Evolutionary conservation across 371 early-diverging fungal genomes (phyloP).

Genomic region (Nosema muscidifuracis): DNA sequence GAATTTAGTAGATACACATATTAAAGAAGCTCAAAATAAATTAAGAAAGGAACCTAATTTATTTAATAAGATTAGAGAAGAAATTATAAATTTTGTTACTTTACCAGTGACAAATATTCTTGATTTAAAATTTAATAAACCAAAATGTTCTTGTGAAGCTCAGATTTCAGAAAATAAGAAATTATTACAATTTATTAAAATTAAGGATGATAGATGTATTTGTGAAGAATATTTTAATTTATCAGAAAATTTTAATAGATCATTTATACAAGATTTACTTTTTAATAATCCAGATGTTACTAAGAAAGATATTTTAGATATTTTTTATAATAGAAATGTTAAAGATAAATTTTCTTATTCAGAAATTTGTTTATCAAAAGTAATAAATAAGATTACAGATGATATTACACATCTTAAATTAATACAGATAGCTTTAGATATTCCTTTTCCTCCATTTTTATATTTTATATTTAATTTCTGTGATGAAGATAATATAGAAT

Average conservation of each 20-base stretch:
- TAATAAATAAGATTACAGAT: conserved; percentile 31
- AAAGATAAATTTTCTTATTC: conserved; percentile 17
- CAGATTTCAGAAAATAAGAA: not conserved
- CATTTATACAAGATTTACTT: not conserved
- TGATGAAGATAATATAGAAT: conserved; percentile 13
- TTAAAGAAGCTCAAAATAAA: conserved; percentile 25
- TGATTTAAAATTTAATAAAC: conserved; percentile 24
- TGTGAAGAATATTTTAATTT: conserved; percentile 24
- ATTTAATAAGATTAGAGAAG: conserved; percentile 22
- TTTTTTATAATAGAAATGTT: conserved; percentile 28
- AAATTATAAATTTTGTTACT: conserved; percentile 24
- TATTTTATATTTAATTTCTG: conserved; percentile 38
- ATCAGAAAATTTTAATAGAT: conserved; percentile 13
- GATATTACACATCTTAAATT: conserved; percentile 6
- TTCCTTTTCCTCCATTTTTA: conserved; percentile 39
- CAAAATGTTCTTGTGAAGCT: conserved; percentile 16
- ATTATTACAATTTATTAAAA: not conserved
- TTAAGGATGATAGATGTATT: conserved; percentile 1
- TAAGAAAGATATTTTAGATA: conserved; percentile 21
- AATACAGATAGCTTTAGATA: conserved; percentile 14
- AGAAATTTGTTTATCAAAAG: conserved; percentile 39
- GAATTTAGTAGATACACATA: conserved; percentile 6
- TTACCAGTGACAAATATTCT: conserved; percentile 38
- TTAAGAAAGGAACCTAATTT: conserved; percentile 35
- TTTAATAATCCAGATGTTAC: not conserved